Evolutionary conservation across 164 flowering plant species (phyloP).

Genomic region (Brasenia schreberi): DNA sequence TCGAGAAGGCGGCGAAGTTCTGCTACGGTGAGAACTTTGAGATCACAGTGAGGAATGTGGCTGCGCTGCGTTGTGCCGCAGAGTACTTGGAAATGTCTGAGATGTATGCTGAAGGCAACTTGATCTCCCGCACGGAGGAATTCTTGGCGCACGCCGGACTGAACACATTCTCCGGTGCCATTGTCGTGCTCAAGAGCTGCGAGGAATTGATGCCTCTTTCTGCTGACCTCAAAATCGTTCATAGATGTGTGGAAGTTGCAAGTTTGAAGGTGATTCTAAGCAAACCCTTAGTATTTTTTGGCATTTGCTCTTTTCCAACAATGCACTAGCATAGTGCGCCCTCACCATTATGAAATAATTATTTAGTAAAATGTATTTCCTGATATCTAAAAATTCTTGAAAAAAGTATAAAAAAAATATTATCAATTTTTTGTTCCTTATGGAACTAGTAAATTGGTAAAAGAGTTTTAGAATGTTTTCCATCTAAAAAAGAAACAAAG

Average conservation of each 20-base stretch:
- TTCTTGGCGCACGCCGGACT: slow-evolving; percentile 61
- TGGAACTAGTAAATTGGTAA: no score
- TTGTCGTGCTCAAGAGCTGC: slow-evolving; percentile 64
- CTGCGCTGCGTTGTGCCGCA: slow-evolving; percentile 77
- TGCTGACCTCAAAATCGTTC: slow-evolving; percentile 48
- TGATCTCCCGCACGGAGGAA: slow-evolving; percentile 65
- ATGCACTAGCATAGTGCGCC: no score
- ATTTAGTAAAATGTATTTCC: no score
- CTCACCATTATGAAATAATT: no score
- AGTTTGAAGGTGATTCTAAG: slow-evolving; percentile 36
- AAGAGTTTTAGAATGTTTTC: no score
- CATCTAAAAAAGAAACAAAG: no score
- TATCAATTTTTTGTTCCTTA: no score
- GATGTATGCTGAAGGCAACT: slow-evolving; percentile 46
- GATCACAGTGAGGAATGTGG: slow-evolving; percentile 76
- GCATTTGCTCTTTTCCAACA: no score
- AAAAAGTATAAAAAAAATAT: no score
- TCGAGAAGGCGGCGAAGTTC: slow-evolving; percentile 88
- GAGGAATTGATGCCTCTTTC: slow-evolving; percentile 63
- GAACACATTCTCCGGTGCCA: slow-evolving; percentile 51
- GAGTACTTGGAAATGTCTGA: slow-evolving; percentile 88
- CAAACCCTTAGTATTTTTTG: no score
- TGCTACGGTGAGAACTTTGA: slow-evolving; percentile 91
- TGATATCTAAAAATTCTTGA: no score
- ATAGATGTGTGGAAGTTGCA: slow-evolving; percentile 51